phyloP scores from a whole-genome alignment of 768 basidiomycete genomes.

The Pleurotus sapidus region DNA sequence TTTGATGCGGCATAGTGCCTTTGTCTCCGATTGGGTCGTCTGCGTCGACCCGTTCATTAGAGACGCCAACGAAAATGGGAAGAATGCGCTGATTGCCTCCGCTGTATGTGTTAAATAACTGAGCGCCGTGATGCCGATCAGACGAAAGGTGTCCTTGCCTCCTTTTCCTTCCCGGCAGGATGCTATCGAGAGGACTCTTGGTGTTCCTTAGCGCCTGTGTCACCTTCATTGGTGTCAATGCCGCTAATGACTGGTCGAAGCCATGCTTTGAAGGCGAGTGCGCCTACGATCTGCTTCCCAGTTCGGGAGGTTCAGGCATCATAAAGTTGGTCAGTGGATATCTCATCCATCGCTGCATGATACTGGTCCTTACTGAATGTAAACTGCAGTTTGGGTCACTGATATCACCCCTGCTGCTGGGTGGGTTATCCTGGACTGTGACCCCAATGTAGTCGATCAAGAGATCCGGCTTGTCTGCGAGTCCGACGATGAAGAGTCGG shows the following conservation, averaged over 20 bases:
- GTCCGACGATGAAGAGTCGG: conserved; percentile 11
- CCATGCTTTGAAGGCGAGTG: conserved; percentile 22
- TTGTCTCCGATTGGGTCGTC: too few species aligned
- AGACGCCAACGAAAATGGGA: too few species aligned
- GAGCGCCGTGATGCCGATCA: too few species aligned
- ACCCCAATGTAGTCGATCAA: background rate
- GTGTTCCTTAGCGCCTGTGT: background rate
- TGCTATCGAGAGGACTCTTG: background rate
- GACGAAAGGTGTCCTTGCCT: too few species aligned
- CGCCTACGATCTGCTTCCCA: conserved; percentile 14
- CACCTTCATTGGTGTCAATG: background rate
- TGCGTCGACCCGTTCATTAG: too few species aligned
- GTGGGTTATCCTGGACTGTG: conserved; percentile 1
- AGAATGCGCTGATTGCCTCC: too few species aligned
- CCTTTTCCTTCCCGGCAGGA: background rate
- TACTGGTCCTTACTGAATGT: background rate
- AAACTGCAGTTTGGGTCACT: background rate
- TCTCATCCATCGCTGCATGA: background rate
- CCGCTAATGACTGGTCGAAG: conserved; percentile 19
- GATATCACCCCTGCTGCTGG: conserved; percentile 6
- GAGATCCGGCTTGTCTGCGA: conserved; percentile 2
- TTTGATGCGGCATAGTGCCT: too few species aligned
- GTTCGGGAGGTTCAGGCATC: background rate
- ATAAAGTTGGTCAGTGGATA: background rate
- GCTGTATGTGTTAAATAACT: too few species aligned